Percentiles rank a stretch among this genome's conserved stretches.
phyloP scores from a whole-genome alignment of 805 yeast species.

The Pichia cephalocereana region DNA sequence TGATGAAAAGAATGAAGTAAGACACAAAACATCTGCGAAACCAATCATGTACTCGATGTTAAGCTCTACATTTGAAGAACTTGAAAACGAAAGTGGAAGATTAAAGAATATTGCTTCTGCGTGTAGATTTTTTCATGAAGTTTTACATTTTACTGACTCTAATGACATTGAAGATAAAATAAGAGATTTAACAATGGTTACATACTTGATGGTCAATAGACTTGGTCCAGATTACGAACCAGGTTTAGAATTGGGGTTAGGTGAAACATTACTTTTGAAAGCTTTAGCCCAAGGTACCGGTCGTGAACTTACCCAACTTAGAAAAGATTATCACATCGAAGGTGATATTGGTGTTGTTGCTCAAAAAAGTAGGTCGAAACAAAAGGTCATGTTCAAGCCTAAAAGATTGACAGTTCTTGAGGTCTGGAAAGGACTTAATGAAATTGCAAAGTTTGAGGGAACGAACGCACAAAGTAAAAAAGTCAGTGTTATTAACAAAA shows the following conservation, averaged over 20 bases:
- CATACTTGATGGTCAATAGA: slow-evolving; percentile 79
- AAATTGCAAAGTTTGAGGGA: slow-evolving; percentile 73
- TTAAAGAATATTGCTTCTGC: slow-evolving; percentile 71
- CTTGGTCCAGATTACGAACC: slow-evolving; percentile 90
- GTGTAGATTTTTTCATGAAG: slow-evolving; percentile 60
- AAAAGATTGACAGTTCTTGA: slow-evolving; percentile 61
- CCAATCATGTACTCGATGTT: slow-evolving; percentile 32
- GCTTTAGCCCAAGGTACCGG: slow-evolving; percentile 91
- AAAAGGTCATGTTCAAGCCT: slow-evolving; percentile 91
- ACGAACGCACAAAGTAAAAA: slow-evolving; percentile 73
- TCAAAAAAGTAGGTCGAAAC: slow-evolving; percentile 68
- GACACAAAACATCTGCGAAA: slow-evolving; percentile 4
- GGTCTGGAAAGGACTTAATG: slow-evolving; percentile 67
- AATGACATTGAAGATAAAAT: slow-evolving; percentile 12
- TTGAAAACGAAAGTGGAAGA: slow-evolving; percentile 76
- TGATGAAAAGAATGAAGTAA: slow-evolving; percentile 2
- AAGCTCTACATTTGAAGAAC: slow-evolving; percentile 60
- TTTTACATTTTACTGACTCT: slow-evolving; percentile 36
- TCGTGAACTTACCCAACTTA: slow-evolving; percentile 59
- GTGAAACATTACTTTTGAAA: slow-evolving; percentile 80
- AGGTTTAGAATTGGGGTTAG: slow-evolving; percentile 87
- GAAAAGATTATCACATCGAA: slow-evolving; percentile 59
- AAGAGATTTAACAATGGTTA: slow-evolving; percentile 51
- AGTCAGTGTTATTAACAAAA: slow-evolving; percentile 66
- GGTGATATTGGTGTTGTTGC: slow-evolving; percentile 95